phyloP scores from a whole-genome alignment of 2,329 filamentous ascomycete genomes.

The Colletotrichum filicis region DNA sequence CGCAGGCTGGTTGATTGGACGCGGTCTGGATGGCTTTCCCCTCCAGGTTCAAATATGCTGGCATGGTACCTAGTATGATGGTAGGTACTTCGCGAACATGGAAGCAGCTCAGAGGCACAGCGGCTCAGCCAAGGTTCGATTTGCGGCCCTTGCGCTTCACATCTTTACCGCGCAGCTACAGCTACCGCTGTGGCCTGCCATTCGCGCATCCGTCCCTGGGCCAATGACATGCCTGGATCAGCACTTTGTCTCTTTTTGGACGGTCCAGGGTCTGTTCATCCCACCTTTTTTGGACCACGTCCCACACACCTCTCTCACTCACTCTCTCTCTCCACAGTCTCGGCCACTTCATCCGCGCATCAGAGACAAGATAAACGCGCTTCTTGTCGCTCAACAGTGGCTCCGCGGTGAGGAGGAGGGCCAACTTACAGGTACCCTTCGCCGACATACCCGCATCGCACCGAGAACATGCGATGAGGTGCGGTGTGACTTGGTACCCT shows the following conservation, averaged over 20 bases:
- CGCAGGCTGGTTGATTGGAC: conserved; percentile 22
- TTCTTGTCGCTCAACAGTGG: neutral
- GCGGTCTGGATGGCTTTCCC: neutral
- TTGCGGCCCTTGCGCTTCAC: conserved; percentile 34
- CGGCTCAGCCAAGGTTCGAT: conserved; percentile 8
- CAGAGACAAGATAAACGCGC: conserved; percentile 10
- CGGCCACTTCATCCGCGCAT: conserved; percentile 1
- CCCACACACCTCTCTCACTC: neutral
- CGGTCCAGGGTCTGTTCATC: conserved; percentile 21
- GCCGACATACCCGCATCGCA: neutral
- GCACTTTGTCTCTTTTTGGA: conserved; percentile 5
- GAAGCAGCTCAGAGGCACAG: too few relatives aligned
- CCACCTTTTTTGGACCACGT: conserved; percentile 4
- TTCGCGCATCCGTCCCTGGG: conserved; percentile 30
- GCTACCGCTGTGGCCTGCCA: conserved; percentile 31
- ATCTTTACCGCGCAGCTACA: conserved; percentile 33
- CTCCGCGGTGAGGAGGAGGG: neutral
- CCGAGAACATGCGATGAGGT: neutral
- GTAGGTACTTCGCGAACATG: too few relatives aligned
- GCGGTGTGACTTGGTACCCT: neutral
- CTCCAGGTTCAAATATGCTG: neutral
- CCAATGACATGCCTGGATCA: conserved; percentile 32
- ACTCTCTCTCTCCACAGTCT: too few relatives aligned
- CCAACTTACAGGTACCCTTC: neutral
- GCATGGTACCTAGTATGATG: too few relatives aligned